Conservation (phyloP, 768 basidiomycete genomes). For the Podaxis sp. region DNA sequence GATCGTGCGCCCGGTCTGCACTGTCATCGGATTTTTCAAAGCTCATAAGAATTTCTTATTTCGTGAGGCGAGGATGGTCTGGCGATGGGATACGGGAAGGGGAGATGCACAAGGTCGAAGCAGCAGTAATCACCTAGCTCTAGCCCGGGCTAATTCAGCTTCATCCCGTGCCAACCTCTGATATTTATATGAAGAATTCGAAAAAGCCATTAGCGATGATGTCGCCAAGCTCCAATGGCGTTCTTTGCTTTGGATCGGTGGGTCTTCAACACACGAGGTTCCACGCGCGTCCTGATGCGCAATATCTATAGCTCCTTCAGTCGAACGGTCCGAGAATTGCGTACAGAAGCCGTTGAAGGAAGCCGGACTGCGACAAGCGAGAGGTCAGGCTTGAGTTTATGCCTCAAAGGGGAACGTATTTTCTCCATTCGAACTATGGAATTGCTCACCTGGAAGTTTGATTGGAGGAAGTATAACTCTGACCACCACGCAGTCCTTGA, state of each 20-base stretch:
- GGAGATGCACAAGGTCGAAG: background rate
- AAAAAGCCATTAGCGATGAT: slow-evolving; percentile 10
- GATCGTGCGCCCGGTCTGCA: background rate
- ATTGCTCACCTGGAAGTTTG: background rate
- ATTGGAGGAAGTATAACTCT: background rate
- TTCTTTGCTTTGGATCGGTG: background rate
- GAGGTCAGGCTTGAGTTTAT: background rate
- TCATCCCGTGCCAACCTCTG: slow-evolving; percentile 10
- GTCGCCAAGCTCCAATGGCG: slow-evolving; percentile 6
- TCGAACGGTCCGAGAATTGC: background rate
- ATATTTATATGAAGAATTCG: slow-evolving; percentile 13
- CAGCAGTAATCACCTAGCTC: slow-evolving; percentile 7
- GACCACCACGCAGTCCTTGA: background rate
- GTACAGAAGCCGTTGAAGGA: background rate
- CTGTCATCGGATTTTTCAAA: slow-evolving; percentile 9
- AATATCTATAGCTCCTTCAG: slow-evolving; percentile 1
- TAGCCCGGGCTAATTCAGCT: slow-evolving; percentile 4
- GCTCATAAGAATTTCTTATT: slow-evolving; percentile 6
- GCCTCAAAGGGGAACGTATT: background rate
- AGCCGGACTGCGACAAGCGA: background rate
- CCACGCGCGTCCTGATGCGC: background rate
- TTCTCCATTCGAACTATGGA: background rate
- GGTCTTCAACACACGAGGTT: background rate
- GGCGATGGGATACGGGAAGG: background rate
- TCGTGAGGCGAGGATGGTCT: background rate